These are phyloP conservation scores for Acanthamoeba triangularis DNA, from an alignment of 208 protist species.

Conservation along the genomic window DNA sequence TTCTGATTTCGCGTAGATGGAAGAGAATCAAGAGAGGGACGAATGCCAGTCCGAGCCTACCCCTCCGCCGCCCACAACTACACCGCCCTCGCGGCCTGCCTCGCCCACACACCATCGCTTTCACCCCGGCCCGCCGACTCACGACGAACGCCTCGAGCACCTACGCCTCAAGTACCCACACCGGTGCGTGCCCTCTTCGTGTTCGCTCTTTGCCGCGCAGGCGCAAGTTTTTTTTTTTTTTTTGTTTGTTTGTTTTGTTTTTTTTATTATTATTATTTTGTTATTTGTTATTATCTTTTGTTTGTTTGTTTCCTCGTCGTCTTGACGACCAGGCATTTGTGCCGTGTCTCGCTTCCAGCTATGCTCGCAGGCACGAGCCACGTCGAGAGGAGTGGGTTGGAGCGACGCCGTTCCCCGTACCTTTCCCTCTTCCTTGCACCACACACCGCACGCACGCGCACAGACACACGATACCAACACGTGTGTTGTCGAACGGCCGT, in stretches of 20 bases:
- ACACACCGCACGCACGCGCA: too few relatives aligned
- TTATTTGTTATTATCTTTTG: neutral
- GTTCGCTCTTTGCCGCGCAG: neutral
- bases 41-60: neutral
- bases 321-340: too few relatives aligned
- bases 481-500: too few relatives aligned
- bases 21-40: too few relatives aligned
- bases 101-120: neutral
- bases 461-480: too few relatives aligned
- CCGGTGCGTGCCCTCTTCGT: neutral
- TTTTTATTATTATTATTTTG: too few relatives aligned
- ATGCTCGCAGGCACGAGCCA: constrained; percentile 32
- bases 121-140: neutral
- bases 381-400: constrained; percentile 20
- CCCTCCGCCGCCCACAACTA: neutral
- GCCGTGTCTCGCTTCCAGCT: too few relatives aligned
- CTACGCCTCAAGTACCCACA: constrained; percentile 48
- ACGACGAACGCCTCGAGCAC: constrained; percentile 35
- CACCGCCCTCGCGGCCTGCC: neutral
- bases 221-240: too few relatives aligned
- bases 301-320: too few relatives aligned
- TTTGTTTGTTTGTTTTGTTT: neutral
- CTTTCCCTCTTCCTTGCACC: neutral
- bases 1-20: too few relatives aligned
- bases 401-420: constrained; percentile 24